Evolutionary conservation across 2,329 filamentous ascomycete genomes (phyloP).

Genomic region (Fragosphaeria purpurea): DNA sequence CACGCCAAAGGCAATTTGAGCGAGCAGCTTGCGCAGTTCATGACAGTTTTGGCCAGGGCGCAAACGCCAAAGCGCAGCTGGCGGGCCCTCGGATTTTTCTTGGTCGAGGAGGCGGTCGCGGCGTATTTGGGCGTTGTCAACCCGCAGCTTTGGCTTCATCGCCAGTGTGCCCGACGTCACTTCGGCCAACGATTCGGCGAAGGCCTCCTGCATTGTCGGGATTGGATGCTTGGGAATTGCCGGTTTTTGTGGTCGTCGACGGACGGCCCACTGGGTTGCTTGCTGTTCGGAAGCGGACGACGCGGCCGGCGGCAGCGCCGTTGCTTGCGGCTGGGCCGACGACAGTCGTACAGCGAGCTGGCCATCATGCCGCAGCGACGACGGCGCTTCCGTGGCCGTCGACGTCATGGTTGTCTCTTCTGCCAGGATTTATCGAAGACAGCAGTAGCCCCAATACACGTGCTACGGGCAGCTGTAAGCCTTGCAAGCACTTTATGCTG

Average conservation of each 20-base stretch:
- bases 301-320: conserved; percentile 3
- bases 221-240: conserved; percentile 54
- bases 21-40: conserved; percentile 78
- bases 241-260: conserved; percentile 8
- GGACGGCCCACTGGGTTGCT: not conserved
- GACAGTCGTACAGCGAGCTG: conserved; percentile 17
- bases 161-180: conserved; percentile 41
- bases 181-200: conserved; percentile 72
- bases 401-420: conserved; percentile 14
- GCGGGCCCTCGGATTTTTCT: conserved; percentile 57
- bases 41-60: conserved; percentile 69
- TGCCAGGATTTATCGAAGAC: too few relatives aligned
- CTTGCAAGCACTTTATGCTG: too few relatives aligned
- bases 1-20: conserved; percentile 89
- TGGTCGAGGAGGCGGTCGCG: conserved; percentile 60
- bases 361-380: conserved; percentile 13
- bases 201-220: conserved; percentile 66
- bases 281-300: conserved; percentile 7
- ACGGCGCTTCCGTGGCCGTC: conserved; percentile 9
- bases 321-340: conserved; percentile 7
- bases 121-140: conserved; percentile 48
- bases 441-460: too few relatives aligned
- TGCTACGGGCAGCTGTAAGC: too few relatives aligned
- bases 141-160: conserved; percentile 41
- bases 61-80: conserved; percentile 66